Base-by-base conservation (phyloP, 805 yeast genomes). In the Schizosaccharomyces octosporus region DNA sequence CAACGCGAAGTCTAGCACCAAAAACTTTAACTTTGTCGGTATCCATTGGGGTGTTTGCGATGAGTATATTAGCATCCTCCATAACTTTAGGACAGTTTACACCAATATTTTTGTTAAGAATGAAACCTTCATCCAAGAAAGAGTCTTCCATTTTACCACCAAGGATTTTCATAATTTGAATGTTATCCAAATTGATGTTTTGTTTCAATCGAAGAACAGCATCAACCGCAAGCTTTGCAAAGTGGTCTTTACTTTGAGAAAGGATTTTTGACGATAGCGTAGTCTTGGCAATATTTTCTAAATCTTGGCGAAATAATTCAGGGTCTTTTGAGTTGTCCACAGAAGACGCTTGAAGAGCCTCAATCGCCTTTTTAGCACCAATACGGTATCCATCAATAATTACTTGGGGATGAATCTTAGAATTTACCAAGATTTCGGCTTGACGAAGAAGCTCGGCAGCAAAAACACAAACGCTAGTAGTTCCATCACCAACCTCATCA, bases 401-500 rank as follows among this genome's bases (percentile, higher is more conserved):
- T 4, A 97, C 90, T 73, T 90, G 97, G 48, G 99, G 98, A 73
- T 93, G 98, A 65, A 93, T 93, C 70, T 85, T 89, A 71, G 83
- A 85, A 66, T 88, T 95, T 59, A 93, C 85, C 65, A 93, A 79
- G 70, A 83, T 82, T 73, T 93, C 97, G 42, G 97, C 97, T 74
- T 90, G 97, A 71, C 95, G 81, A 72, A 93, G 79, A 64, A 93
- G 77, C 74, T 93, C 98, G 62, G 97, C 96, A 1, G 97, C 96
- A 63, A 93, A 72, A 41, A 90, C 83, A 0, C 97, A 86, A 24
- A 90, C 98, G 36, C 95, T 84, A 1, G 98, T 90, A 55, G 98
- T 90, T 66, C 98, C 98, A 73, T 90, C 98, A 63, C 98, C 98
- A 65, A 93, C 95, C 72, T 90, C 97, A 63, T 94, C 95, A 71